Conservation (phyloP, 2,329 filamentous ascomycete species). For the Orbilia oligospora region DNA sequence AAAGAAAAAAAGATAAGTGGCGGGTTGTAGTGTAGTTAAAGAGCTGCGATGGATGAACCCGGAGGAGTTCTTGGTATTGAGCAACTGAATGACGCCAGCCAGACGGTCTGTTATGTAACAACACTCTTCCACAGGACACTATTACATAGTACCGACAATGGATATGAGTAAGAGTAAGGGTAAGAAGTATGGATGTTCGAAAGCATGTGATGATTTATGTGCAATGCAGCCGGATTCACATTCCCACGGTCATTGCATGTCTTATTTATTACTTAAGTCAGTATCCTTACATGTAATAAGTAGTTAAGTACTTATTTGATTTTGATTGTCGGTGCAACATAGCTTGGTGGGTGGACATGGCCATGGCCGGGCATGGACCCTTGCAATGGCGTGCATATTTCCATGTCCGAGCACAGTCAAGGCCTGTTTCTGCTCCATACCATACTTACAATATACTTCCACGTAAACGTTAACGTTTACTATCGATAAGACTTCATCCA, state of each 20-base stretch:
- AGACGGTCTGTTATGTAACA: background rate
- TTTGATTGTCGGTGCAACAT: slow-evolving; percentile 15
- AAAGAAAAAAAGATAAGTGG: background rate
- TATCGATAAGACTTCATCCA: slow-evolving; percentile 40
- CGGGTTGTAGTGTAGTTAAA: background rate
- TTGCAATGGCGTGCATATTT: slow-evolving; percentile 23
- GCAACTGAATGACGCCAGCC: background rate
- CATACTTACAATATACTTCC: too few relatives aligned
- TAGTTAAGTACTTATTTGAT: too few relatives aligned
- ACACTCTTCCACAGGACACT: background rate
- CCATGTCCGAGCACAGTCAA: background rate
- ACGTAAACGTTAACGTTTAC: slow-evolving; percentile 10
- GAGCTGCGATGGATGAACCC: background rate
- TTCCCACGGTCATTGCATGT: slow-evolving; percentile 4
- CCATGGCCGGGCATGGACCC: slow-evolving; percentile 7
- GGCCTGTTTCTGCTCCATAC: background rate
- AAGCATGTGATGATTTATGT: background rate
- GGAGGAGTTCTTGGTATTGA: slow-evolving; percentile 1
- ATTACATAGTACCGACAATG: too few relatives aligned
- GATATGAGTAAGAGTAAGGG: too few relatives aligned
- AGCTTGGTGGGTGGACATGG: background rate
- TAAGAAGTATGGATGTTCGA: too few relatives aligned
- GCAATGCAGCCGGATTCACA: background rate
- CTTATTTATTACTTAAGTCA: too few relatives aligned
- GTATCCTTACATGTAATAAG: too few relatives aligned